Evolutionary conservation across 305 asterid species (phyloP).

Genomic region (Andrographis paniculata): DNA sequence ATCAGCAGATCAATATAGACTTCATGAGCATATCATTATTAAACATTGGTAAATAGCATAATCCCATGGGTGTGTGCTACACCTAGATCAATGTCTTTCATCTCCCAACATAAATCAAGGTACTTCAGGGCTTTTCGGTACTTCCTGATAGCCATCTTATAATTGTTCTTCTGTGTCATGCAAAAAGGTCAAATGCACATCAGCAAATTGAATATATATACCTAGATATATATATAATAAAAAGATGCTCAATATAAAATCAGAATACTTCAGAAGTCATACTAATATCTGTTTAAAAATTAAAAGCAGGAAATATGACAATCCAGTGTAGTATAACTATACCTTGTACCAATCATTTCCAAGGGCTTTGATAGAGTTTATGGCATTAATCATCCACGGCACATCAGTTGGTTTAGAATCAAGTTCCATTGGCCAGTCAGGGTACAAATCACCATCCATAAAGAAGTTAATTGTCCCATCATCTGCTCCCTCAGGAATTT

Average conservation of each 20-base stretch:
- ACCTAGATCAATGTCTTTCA: slow-evolving; percentile 71
- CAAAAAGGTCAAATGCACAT: slow-evolving; percentile 1
- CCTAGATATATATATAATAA: too few relatives aligned
- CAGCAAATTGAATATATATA: slow-evolving; percentile 6
- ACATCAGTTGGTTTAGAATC: slow-evolving; percentile 38
- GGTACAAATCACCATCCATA: slow-evolving; percentile 77
- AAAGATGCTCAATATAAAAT: too few relatives aligned
- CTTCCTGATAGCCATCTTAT: slow-evolving; percentile 87
- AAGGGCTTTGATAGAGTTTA: slow-evolving; percentile 49
- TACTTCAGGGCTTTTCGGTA: slow-evolving; percentile 82
- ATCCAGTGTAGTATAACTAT: slow-evolving; percentile 10
- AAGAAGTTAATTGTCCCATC: slow-evolving; percentile 74
- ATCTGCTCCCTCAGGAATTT: slow-evolving; percentile 71
- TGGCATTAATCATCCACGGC: slow-evolving; percentile 55
- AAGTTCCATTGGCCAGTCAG: slow-evolving; percentile 86
- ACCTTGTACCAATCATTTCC: slow-evolving; percentile 90
- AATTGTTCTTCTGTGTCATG: slow-evolving; percentile 66
- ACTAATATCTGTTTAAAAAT: too few relatives aligned
- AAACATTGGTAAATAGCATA: slow-evolving; percentile 9
- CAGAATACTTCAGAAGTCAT: background rate
- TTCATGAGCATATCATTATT: slow-evolving; percentile 4
- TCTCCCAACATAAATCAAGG: slow-evolving; percentile 89
- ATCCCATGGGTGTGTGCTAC: background rate
- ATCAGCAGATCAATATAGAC: slow-evolving; percentile 7
- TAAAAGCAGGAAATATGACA: slow-evolving; percentile 1